Conservation (phyloP, 2,329 filamentous ascomycete species). For the Ascochyta rabiei region DNA sequence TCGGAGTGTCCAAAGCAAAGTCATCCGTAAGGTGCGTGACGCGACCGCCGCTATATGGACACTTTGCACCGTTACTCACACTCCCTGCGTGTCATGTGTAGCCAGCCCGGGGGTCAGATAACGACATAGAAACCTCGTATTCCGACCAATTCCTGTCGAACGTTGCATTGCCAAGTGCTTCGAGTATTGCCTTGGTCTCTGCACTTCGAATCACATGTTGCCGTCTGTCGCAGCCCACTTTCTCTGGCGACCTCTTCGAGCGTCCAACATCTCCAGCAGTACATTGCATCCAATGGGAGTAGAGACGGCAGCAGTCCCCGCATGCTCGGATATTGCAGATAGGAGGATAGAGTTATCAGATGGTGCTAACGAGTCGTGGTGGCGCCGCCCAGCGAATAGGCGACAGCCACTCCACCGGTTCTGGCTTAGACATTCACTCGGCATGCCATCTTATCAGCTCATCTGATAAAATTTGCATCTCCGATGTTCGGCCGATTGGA, state of each 20-base stretch:
- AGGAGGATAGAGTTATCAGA: conserved; percentile 34
- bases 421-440: conserved; percentile 11
- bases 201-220: conserved; percentile 14
- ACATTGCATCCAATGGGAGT: conserved; percentile 1
- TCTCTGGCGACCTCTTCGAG: conserved; percentile 13
- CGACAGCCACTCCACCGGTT: background rate
- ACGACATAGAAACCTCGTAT: conserved; percentile 8
- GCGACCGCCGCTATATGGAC: conserved; percentile 7
- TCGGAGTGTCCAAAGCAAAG: background rate
- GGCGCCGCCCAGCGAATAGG: conserved; percentile 14
- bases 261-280: background rate
- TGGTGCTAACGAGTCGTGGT: conserved; percentile 25
- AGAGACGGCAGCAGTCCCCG: conserved; percentile 3
- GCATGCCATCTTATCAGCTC: conserved; percentile 30
- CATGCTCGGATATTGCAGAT: conserved; percentile 3
- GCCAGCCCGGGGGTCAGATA: conserved; percentile 14
- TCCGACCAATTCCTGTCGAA: conserved; percentile 9
- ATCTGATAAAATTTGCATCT: conserved; percentile 38
- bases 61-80: background rate
- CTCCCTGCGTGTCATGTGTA: background rate
- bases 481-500: conserved; percentile 18
- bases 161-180: conserved; percentile 23
- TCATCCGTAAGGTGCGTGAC: background rate
- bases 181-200: conserved; percentile 17
- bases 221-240: background rate